Evolutionary conservation across 2,329 filamentous ascomycete species (phyloP).

Genomic region (Coniochaeta sp.): DNA sequence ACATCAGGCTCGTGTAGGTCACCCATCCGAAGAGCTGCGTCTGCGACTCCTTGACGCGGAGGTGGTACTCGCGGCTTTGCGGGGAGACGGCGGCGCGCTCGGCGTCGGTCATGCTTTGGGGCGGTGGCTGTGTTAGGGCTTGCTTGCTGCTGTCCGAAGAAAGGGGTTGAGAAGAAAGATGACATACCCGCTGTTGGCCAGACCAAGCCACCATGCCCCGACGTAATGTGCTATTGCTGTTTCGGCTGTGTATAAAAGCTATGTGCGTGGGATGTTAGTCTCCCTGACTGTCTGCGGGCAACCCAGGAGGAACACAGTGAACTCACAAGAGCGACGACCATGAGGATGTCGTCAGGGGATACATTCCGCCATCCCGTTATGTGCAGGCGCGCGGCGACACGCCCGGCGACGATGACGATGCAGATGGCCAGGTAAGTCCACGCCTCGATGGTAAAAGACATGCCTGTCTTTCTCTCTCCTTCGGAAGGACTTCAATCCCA

Average conservation of each 20-base stretch:
- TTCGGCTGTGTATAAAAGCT: constrained; percentile 1
- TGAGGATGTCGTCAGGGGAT: neutral
- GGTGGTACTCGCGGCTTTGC: constrained; percentile 30
- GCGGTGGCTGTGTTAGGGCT: constrained; percentile 9
- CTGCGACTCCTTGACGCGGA: constrained; percentile 43
- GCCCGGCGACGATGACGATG: neutral
- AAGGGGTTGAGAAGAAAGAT: neutral
- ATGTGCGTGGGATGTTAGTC: neutral
- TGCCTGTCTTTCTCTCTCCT: neutral
- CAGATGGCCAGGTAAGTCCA: neutral
- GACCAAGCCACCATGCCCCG: constrained; percentile 29
- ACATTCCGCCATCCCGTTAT: neutral
- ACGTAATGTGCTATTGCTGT: constrained; percentile 19
- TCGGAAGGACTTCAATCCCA: neutral
- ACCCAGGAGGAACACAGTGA: neutral
- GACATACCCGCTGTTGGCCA: constrained; percentile 32
- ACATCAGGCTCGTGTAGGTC: constrained; percentile 41
- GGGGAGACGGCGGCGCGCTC: constrained; percentile 33
- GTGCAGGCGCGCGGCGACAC: neutral
- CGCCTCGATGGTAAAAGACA: neutral
- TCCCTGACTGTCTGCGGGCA: neutral
- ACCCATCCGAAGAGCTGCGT: constrained; percentile 46
- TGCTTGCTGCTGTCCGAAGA: neutral
- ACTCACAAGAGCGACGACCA: neutral
- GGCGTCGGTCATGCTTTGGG: constrained; percentile 36